Conservation (phyloP, 2,329 filamentous ascomycete genomes). For the Epichloe baconii region DNA sequence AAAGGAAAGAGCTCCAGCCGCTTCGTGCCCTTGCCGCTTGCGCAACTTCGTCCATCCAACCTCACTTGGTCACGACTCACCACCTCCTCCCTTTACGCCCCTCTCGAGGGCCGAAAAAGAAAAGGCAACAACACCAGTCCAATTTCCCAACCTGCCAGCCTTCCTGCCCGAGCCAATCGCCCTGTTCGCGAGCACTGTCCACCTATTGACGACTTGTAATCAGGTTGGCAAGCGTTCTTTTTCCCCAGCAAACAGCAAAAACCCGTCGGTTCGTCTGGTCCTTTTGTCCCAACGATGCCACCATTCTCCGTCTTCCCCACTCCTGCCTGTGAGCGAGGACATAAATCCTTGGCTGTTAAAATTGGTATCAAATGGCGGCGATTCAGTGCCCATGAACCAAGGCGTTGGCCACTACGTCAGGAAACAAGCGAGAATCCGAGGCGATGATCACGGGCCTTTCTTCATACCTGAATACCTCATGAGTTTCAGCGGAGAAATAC, state of each 20-base stretch:
- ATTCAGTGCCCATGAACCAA: background rate
- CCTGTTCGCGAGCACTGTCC: background rate
- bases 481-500: background rate
- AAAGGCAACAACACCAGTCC: background rate
- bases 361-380: background rate
- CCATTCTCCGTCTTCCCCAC: background rate
- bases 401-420: background rate
- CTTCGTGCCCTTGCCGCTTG: slow-evolving; percentile 9
- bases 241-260: background rate
- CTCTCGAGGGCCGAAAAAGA: background rate
- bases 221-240: background rate
- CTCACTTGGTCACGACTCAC: background rate
- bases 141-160: background rate
- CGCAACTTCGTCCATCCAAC: slow-evolving; percentile 3
- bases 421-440: background rate
- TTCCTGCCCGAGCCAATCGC: background rate
- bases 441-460: background rate
- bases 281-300: background rate
- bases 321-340: background rate
- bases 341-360: background rate
- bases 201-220: background rate
- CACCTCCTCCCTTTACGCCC: slow-evolving; percentile 2
- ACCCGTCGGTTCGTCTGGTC: background rate
- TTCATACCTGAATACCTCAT: background rate
- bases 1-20: slow-evolving; percentile 5